Evolutionary conservation across 2,329 filamentous ascomycete species (phyloP).

Genomic region (Apiospora hydei): DNA sequence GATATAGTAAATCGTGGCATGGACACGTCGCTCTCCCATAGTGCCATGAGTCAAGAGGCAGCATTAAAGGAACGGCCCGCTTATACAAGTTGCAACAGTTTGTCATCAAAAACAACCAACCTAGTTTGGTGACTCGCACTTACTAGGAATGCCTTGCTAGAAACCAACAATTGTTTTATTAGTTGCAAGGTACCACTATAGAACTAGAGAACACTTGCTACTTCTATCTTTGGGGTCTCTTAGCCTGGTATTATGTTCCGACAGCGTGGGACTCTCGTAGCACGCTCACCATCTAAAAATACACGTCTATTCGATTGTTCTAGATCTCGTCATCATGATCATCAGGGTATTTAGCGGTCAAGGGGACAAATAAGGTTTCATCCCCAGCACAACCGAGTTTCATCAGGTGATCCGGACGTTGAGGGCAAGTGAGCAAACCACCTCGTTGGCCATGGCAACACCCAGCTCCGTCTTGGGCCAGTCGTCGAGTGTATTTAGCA

Average conservation of each 20-base stretch:
- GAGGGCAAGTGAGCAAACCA: background rate
- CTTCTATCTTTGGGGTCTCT: too few relatives aligned
- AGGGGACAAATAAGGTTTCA: background rate
- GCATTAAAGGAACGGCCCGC: background rate
- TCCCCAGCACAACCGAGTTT: background rate
- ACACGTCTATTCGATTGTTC: too few relatives aligned
- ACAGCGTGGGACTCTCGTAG: too few relatives aligned
- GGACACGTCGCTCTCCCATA: background rate
- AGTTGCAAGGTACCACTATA: too few relatives aligned
- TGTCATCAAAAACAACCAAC: background rate
- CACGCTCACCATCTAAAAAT: too few relatives aligned
- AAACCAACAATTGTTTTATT: background rate
- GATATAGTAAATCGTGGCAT: background rate
- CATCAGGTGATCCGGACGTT: background rate
- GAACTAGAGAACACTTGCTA: too few relatives aligned
- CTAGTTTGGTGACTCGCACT: background rate
- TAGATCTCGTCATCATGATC: too few relatives aligned
- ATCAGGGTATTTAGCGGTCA: background rate
- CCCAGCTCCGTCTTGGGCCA: background rate
- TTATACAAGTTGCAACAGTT: background rate
- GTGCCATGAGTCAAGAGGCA: background rate
- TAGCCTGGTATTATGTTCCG: background rate
- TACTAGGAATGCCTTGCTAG: background rate
- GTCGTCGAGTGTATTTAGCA: conserved; percentile 12
- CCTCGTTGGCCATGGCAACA: conserved; percentile 1